phyloP scores from a whole-genome alignment of 2,329 filamentous ascomycete species.

The Claviceps sp. region DNA sequence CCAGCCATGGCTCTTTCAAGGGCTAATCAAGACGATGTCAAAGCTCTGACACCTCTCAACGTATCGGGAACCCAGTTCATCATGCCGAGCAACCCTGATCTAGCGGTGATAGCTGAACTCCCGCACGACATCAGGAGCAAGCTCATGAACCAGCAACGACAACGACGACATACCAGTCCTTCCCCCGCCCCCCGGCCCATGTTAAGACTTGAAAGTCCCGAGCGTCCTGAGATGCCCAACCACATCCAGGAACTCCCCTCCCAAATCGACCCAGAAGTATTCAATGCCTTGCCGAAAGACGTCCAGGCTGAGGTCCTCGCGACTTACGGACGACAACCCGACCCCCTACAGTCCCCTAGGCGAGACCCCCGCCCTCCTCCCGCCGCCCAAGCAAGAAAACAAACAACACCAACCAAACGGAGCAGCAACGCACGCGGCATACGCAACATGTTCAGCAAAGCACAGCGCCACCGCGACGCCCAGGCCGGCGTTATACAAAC shows the following conservation, averaged over 20 bases:
- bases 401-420: constrained; percentile 54
- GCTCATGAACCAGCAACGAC: constrained; percentile 50
- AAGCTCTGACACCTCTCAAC: constrained; percentile 59
- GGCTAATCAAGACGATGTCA: constrained; percentile 33
- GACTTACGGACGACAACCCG: constrained; percentile 41
- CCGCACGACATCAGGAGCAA: constrained; percentile 70
- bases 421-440: constrained; percentile 31
- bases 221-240: constrained; percentile 7
- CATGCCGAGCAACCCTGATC: constrained; percentile 71
- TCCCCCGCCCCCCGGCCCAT: constrained; percentile 5
- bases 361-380: constrained; percentile 33
- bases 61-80: constrained; percentile 83
- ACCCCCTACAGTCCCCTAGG: constrained; percentile 37
- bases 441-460: constrained; percentile 27
- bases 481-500: constrained; percentile 56
- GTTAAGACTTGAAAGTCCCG: constrained; percentile 26
- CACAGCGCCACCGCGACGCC: constrained; percentile 37
- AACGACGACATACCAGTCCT: constrained; percentile 13
- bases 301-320: constrained; percentile 72
- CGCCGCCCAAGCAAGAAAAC: constrained; percentile 31
- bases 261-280: constrained; percentile 73
- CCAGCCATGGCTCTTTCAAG: constrained; percentile 39
- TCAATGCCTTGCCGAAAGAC: constrained; percentile 71
- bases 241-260: constrained; percentile 43
- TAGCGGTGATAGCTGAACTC: constrained; percentile 67